Percentiles rank a stretch among this genome's conserved stretches.
These are phyloP conservation scores for Physcomitrellopsis africana DNA, from an alignment of 225 moss, liverwort and hornwort species.

Conservation along the genomic window DNA sequence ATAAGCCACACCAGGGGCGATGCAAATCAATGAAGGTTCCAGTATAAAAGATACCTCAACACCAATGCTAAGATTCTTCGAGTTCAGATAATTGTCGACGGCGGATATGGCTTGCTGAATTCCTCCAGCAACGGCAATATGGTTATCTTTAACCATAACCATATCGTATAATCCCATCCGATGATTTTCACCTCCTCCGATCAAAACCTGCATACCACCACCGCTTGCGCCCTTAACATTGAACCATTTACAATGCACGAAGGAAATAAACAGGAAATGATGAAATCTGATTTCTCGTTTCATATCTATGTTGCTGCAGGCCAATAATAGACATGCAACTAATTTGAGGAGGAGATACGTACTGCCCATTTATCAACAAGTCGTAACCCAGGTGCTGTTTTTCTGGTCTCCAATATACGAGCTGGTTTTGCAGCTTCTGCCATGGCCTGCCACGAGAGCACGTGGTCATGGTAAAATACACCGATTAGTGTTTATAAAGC, in stretches of 20 bases:
- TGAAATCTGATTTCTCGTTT: conserved; percentile 27
- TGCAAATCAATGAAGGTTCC: conserved; percentile 20
- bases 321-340: not conserved
- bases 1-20: not conserved
- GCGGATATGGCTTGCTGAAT: conserved; percentile 81
- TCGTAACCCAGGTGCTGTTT: conserved; percentile 87
- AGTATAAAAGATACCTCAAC: conserved; percentile 66
- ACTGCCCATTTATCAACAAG: conserved; percentile 98
- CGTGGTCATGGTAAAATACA: conserved; percentile 14
- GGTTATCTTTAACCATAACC: conserved; percentile 97
- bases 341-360: conserved; percentile 32
- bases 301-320: conserved; percentile 7
- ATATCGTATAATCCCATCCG: conserved; percentile 98
- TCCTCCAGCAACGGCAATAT: conserved; percentile 89
- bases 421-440: conserved; percentile 91
- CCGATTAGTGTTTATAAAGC: conserved; percentile 5
- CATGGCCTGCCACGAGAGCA: conserved; percentile 62
- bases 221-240: conserved; percentile 16
- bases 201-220: conserved; percentile 66
- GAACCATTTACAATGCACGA: not conserved
- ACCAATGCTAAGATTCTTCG: conserved; percentile 71
- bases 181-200: conserved; percentile 96
- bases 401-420: conserved; percentile 93
- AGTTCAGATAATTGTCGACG: conserved; percentile 71
- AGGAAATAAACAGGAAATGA: not conserved